phyloP scores from a whole-genome alignment of 495 filamentous ascomycete species.

The Aspergillus carlsbadensis region DNA sequence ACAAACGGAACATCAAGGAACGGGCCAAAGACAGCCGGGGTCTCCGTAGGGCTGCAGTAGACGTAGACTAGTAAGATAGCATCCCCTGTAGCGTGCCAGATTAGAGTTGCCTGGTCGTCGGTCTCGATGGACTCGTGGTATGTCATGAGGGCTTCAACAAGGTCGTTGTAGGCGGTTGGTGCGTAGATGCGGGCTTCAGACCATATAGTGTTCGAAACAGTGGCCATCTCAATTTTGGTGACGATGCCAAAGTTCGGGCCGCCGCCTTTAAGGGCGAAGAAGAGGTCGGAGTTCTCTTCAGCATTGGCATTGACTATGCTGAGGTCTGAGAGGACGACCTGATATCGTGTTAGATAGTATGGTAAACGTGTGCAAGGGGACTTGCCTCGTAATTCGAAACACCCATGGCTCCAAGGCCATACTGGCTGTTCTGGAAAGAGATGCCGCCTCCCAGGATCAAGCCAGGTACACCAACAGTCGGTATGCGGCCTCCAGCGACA shows the following conservation, averaged over 20 bases:
- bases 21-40: slow-evolving; percentile 41
- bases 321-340: slow-evolving; percentile 10
- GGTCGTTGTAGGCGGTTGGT: slow-evolving; percentile 29
- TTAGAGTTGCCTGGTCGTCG: not conserved
- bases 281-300: slow-evolving; percentile 25
- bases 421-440: slow-evolving; percentile 9
- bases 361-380: not conserved
- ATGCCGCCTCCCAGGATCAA: slow-evolving; percentile 10
- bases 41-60: slow-evolving; percentile 3
- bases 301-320: slow-evolving; percentile 26
- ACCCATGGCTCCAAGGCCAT: slow-evolving; percentile 8
- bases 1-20: slow-evolving; percentile 33
- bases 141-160: slow-evolving; percentile 34
- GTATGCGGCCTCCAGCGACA: slow-evolving; percentile 10
- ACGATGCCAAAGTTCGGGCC: slow-evolving; percentile 34
- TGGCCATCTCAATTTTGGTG: slow-evolving; percentile 42
- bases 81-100: not conserved
- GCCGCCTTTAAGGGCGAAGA: slow-evolving; percentile 30
- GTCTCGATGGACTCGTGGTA: slow-evolving; percentile 7
- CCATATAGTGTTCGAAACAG: slow-evolving; percentile 23
- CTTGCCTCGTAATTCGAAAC: slow-evolving; percentile 12
- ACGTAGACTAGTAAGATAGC: not conserved
- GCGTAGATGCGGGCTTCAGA: slow-evolving; percentile 33
- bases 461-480: slow-evolving; percentile 7
- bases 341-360: too few relatives aligned